Evolutionary conservation across 2,329 filamentous ascomycete species (phyloP).

Genomic region (Botrytis tulipae): DNA sequence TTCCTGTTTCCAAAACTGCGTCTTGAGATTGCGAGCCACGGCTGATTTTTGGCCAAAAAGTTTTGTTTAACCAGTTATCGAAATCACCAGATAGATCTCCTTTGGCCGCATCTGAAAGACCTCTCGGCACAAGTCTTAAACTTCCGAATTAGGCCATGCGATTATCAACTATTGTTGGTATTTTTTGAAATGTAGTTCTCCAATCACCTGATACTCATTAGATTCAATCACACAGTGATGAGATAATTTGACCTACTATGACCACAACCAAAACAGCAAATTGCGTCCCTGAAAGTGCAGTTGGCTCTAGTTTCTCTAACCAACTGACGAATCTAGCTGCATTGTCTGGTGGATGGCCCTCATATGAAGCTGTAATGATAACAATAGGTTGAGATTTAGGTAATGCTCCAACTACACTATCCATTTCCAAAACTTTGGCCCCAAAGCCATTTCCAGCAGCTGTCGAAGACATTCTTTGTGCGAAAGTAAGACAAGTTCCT

Average conservation of each 20-base stretch:
- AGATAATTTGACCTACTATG: conserved; percentile 41
- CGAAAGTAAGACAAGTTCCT: conserved; percentile 70
- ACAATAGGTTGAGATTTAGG: conserved; percentile 60
- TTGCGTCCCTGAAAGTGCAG: conserved; percentile 51
- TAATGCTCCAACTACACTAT: conserved; percentile 59
- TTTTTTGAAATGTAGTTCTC: conserved; percentile 61
- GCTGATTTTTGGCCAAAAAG: conserved; percentile 45
- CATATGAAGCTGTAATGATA: conserved; percentile 69
- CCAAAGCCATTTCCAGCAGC: conserved; percentile 58
- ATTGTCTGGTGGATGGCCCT: conserved; percentile 72
- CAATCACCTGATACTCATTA: conserved; percentile 44
- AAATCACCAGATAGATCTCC: conserved; percentile 67
- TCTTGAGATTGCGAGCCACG: neutral
- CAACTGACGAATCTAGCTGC: conserved; percentile 66
- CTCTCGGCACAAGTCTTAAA: neutral
- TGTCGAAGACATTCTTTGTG: conserved; percentile 59
- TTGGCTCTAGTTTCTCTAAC: conserved; percentile 48
- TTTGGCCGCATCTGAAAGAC: conserved; percentile 1
- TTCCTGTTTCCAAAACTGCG: neutral
- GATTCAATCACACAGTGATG: conserved; percentile 10
- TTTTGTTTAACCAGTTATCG: conserved; percentile 63
- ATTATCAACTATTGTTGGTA: conserved; percentile 60
- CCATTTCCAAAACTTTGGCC: conserved; percentile 52
- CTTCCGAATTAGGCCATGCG: neutral
- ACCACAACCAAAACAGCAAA: conserved; percentile 73